phyloP scores from a whole-genome alignment of 1,284 basidiomycete genomes.

The Ganoderma lucidum region DNA sequence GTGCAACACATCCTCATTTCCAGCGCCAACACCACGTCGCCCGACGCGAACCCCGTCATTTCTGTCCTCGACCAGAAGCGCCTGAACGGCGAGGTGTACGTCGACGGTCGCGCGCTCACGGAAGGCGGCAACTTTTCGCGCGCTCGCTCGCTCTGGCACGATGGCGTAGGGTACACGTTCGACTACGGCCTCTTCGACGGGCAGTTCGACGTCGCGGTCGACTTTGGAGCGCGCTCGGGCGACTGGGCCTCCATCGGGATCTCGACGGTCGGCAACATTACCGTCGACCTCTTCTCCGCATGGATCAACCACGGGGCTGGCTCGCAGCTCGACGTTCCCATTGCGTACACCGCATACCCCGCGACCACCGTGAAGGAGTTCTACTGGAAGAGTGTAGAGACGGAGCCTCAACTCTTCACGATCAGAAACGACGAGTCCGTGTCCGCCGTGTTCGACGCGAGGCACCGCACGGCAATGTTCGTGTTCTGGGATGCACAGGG shows the following conservation, averaged over 20 bases:
- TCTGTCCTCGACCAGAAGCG: constrained; percentile 72
- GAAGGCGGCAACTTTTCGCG: constrained; percentile 43
- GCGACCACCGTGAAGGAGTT: constrained; percentile 47
- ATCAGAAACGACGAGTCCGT: constrained; percentile 47
- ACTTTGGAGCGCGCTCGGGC: constrained; percentile 58
- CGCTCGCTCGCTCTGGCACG: constrained; percentile 62
- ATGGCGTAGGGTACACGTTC: constrained; percentile 62
- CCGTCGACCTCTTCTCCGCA: constrained; percentile 68
- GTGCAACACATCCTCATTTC: constrained; percentile 69
- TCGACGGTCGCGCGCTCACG: constrained; percentile 48
- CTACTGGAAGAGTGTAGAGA: constrained; percentile 35
- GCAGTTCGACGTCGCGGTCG: constrained; percentile 50
- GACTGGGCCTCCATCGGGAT: constrained; percentile 70
- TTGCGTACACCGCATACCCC: constrained; percentile 66
- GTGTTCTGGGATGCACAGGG: constrained; percentile 47
- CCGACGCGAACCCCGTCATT: constrained; percentile 57
- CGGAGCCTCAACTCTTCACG: constrained; percentile 41
- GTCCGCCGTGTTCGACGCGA: constrained; percentile 45
- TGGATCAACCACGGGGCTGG: constrained; percentile 57
- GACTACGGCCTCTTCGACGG: constrained; percentile 19
- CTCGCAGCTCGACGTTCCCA: constrained; percentile 39
- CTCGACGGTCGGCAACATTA: constrained; percentile 57
- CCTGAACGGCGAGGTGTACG: constrained; percentile 50
- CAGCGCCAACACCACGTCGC: constrained; percentile 44
- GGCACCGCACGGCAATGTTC: constrained; percentile 39